A percentile compares a stretch with the other conserved stretches of the same genome.
phyloP scores from a whole-genome alignment of 139 green algal species.

The Volvox africanus region DNA sequence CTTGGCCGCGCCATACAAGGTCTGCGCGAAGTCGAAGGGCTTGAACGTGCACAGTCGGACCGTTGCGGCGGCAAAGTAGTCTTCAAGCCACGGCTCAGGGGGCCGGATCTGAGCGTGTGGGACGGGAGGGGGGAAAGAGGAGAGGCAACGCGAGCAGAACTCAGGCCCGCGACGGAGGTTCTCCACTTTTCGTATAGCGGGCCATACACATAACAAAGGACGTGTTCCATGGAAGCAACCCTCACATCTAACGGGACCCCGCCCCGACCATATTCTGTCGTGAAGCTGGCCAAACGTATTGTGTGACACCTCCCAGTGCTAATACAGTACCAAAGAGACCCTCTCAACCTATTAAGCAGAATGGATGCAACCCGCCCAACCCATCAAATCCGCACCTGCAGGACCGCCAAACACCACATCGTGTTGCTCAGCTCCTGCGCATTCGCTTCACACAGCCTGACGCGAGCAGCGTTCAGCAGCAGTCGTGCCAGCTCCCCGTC shows the following conservation, averaged over 20 bases:
- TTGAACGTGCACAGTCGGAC: constrained; percentile 34
- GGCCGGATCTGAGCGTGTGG: constrained; percentile 24
- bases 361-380: background rate
- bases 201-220: too few relatives aligned
- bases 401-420: constrained; percentile 40
- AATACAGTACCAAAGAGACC: too few relatives aligned
- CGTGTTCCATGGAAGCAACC: too few relatives aligned
- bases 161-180: too few relatives aligned
- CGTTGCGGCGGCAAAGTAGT: constrained; percentile 11
- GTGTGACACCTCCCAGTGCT: too few relatives aligned
- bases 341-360: background rate
- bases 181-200: too few relatives aligned
- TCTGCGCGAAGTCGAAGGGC: constrained; percentile 52
- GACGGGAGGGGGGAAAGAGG: background rate
- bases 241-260: too few relatives aligned
- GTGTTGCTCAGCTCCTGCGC: constrained; percentile 55
- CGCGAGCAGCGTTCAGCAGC: constrained; percentile 18
- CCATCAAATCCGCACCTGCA: constrained; percentile 21
- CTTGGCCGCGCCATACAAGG: constrained; percentile 50
- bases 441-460: constrained; percentile 21
- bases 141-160: too few relatives aligned
- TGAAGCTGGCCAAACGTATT: too few relatives aligned
- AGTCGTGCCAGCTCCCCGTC: background rate
- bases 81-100: constrained; percentile 44
- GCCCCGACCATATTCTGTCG: too few relatives aligned